Base-by-base conservation (phyloP, 371 early-diverging fungal genomes). In the Coemansia sp. region DNA sequence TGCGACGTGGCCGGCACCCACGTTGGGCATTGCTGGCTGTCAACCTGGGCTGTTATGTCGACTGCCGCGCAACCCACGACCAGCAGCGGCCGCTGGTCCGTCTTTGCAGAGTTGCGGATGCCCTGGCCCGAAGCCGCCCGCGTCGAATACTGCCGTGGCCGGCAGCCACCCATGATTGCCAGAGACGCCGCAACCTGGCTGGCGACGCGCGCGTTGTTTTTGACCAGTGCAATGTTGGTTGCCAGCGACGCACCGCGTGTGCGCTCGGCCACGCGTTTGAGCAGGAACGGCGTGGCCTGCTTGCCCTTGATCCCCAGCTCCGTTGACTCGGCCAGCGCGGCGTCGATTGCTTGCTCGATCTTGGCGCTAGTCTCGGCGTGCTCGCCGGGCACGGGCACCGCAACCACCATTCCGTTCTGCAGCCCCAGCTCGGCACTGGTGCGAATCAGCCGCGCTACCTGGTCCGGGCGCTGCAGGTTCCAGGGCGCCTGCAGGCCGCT, bases 191-290 rank as follows among this genome's bases (percentile, higher is more conserved):
- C 94, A 58, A 97, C 90, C 54, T 81, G 79, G 43, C 86, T 86
- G 10, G 94, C 97, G 18, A 94, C 81, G 10, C 65, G 68, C 0
- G 95, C 97, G 77, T 96, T 95, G 74, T 96, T 94, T 75, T 92
- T 90, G 31, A 95, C 87, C 8, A 97, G 78, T 0, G 90, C 90
- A 68, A 95, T 90, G 74, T 97, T 94, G n/a, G 94, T 85, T 24
- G 78, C 77, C 50, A 96, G 78, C 12, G 94, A 92, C 53, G 83
- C 80, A 9, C 95, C 96, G 7, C 81, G 77, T 3, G 94, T 97
- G 12, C 94, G 58, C 58, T 90, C 88, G 12, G 83, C 81, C 10
- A 97, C 86, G 38, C 89, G 86, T 56, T 87, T 86, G 34, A 97
- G 83, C 58, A 97, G 71, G 68, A 89, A 96, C 1, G 97, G 97